A percentile compares a stretch with the other conserved stretches of the same genome.
Evolutionary conservation across 1,284 basidiomycete species (phyloP).

Genomic region (Phellinidium pouzarii): DNA sequence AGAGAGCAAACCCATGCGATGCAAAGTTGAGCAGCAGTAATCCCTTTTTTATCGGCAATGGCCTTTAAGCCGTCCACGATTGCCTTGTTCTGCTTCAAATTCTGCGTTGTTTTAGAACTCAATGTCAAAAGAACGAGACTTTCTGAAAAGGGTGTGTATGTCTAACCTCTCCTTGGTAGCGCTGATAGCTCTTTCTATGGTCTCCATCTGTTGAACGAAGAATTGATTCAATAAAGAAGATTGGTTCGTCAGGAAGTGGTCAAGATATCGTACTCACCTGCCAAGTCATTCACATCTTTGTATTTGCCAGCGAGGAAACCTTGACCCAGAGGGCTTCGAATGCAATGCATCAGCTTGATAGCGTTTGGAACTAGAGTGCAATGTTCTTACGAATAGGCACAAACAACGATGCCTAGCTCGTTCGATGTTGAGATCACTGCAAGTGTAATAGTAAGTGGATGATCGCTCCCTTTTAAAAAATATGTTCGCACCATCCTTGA

Average conservation of each 20-base stretch:
- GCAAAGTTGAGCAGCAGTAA: constrained; percentile 48
- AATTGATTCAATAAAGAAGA: no score
- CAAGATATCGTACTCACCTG: constrained; percentile 23
- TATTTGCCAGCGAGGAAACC: constrained; percentile 52
- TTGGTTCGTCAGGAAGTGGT: constrained; percentile 9
- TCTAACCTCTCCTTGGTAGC: constrained; percentile 24
- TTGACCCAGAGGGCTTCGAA: constrained; percentile 43
- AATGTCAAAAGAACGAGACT: constrained; percentile 13
- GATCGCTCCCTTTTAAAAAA: neutral
- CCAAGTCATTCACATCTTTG: constrained; percentile 42
- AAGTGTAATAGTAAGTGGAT: constrained; percentile 28
- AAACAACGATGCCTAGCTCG: constrained; percentile 43
- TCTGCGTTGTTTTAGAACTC: constrained; percentile 21
- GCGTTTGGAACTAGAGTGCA: neutral
- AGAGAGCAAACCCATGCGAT: constrained; percentile 49
- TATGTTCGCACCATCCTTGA: constrained; percentile 29
- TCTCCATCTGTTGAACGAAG: no score
- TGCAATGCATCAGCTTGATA: neutral
- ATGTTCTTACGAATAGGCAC: constrained; percentile 42
- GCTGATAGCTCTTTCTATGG: constrained; percentile 21
- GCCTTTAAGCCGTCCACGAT: constrained; percentile 41
- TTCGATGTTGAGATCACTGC: constrained; percentile 33
- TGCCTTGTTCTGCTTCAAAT: constrained; percentile 45
- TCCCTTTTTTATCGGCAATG: constrained; percentile 40
- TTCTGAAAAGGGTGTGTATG: constrained; percentile 27